Percentiles rank a stretch among this genome's conserved stretches.
These are phyloP conservation scores for Termitomyces eurrhizus DNA, from an alignment of 768 basidiomycete genomes.

Conservation along the genomic window DNA sequence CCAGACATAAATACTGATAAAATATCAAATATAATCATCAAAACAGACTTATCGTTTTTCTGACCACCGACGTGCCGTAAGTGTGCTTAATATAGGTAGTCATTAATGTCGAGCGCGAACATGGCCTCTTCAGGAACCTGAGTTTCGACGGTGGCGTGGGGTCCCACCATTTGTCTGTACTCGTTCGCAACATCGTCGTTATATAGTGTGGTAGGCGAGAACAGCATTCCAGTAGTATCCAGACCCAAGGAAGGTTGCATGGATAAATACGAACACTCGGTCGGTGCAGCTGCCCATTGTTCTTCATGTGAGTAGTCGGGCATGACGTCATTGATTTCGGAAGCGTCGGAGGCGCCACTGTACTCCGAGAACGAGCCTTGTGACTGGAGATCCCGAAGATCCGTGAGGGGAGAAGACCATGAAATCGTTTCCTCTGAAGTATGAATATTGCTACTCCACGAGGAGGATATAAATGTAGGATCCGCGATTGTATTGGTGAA, in stretches of 20 bases:
- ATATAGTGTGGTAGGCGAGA: slow-evolving; percentile 3
- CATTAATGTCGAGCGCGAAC: slow-evolving; percentile 24
- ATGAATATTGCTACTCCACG: slow-evolving; percentile 34
- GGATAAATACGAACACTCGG: not conserved
- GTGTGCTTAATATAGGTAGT: slow-evolving; percentile 21
- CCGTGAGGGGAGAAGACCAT: slow-evolving; percentile 10
- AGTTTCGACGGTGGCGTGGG: not conserved
- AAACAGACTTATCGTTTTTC: not conserved
- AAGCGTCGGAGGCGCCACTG: not conserved
- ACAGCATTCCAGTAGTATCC: slow-evolving; percentile 7
- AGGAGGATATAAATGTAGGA: slow-evolving; percentile 30
- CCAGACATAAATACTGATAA: not conserved
- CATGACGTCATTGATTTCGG: not conserved
- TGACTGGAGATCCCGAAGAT: not conserved
- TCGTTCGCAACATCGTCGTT: slow-evolving; percentile 1
- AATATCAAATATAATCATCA: not conserved
- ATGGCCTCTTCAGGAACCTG: slow-evolving; percentile 19
- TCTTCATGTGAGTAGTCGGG: not conserved
- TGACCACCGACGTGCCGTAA: not conserved
- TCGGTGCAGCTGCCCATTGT: slow-evolving; percentile 3
- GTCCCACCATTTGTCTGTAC: slow-evolving; percentile 5
- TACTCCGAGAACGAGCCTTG: slow-evolving; percentile 1
- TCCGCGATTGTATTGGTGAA: slow-evolving; percentile 8
- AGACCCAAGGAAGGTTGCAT: not conserved
- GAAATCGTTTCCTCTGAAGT: slow-evolving; percentile 5